A percentile compares a stretch with the other conserved stretches of the same genome.
phyloP scores from a whole-genome alignment of 1,284 basidiomycete genomes.

The Cryptococcus maquisensis region DNA sequence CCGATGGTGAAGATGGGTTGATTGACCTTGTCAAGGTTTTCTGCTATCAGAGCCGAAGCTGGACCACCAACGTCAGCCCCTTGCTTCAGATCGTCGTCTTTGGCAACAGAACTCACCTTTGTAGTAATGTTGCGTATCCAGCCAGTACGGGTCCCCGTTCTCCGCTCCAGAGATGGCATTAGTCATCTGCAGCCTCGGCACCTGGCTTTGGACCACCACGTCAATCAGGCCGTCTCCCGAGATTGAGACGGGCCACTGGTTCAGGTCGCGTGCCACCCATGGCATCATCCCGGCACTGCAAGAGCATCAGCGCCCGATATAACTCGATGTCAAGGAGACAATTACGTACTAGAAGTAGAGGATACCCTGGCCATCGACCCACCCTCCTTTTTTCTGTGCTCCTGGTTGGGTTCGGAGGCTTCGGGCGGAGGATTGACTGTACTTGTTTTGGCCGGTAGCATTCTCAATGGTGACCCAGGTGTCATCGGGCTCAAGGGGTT shows the following conservation, averaged over 20 bases:
- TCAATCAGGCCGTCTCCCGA: conserved; percentile 78
- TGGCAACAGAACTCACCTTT: conserved; percentile 55
- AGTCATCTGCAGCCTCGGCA: conserved; percentile 60
- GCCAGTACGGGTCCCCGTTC: conserved; percentile 65
- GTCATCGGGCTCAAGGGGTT: conserved; percentile 34
- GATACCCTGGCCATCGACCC: conserved; percentile 69
- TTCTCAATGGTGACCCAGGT: conserved; percentile 42
- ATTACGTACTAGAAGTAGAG: conserved; percentile 66
- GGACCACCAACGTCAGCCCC: background rate
- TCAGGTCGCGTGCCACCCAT: conserved; percentile 61
- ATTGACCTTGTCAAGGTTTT: conserved; percentile 59
- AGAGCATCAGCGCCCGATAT: background rate
- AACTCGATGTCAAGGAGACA: background rate
- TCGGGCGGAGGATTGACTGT: background rate
- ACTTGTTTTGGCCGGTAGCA: background rate
- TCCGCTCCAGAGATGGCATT: conserved; percentile 64
- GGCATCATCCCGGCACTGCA: conserved; percentile 52
- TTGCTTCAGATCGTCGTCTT: background rate
- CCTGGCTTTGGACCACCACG: conserved; percentile 64
- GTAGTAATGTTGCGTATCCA: conserved; percentile 64
- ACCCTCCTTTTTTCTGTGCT: conserved; percentile 25
- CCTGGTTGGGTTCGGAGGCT: conserved; percentile 1
- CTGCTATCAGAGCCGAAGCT: conserved; percentile 63
- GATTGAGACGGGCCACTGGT: conserved; percentile 79
- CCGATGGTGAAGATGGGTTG: conserved; percentile 43